Evolutionary conservation across 2,329 filamentous ascomycete species (phyloP), one percentile per base, ranked within the genome.

Genomic region (Neofusicoccum laricinum): DNA sequence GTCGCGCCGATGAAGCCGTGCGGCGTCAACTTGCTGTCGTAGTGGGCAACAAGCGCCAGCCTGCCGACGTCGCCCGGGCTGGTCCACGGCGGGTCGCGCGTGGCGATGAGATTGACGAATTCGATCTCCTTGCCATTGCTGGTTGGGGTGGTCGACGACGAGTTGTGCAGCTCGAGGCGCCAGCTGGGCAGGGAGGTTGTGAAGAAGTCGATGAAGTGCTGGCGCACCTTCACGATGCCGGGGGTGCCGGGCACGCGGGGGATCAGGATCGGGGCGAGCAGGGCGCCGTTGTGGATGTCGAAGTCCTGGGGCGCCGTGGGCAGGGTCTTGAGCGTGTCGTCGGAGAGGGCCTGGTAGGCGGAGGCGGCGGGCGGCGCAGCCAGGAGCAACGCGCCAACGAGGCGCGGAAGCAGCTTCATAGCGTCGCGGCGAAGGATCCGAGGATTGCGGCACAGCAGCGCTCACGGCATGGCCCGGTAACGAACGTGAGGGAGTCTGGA

Each of bases 1-100:
- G 88, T 96, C 0, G 94, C 95, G 0, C 95, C 95, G 65, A 99
- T 90, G 75, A 99, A 99, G 0, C 93, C 94, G 66, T 88, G 80
- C 0, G 93, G 94, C 30, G 82, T 82, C 65, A 90, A 84, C 78
- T 96, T 90, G 74, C 88, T 93, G 72, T 99, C 95, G 75, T 97
- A 98, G 75, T 99, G 95, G 45, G 95, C 95, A 6, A 94, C 95
- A 63, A 99, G 83, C 14, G 92, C 94, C 72, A 98, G 79, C 55
- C 93, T 82, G 46, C 89, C 88, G 2, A 95, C 88, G 69, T 97
- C 89, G 0, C 93, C 94, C 0, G 80, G 76, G 5, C 83, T 79
- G 0, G 88, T 82, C 87, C 92, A 95, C 1, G 95, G 95, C 58
- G 95, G 95, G 76, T 98, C 94, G 62, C 93, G 87, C 40, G 88